Base-by-base conservation (phyloP, 139 green algal genomes). In the Microglena sp. region DNA sequence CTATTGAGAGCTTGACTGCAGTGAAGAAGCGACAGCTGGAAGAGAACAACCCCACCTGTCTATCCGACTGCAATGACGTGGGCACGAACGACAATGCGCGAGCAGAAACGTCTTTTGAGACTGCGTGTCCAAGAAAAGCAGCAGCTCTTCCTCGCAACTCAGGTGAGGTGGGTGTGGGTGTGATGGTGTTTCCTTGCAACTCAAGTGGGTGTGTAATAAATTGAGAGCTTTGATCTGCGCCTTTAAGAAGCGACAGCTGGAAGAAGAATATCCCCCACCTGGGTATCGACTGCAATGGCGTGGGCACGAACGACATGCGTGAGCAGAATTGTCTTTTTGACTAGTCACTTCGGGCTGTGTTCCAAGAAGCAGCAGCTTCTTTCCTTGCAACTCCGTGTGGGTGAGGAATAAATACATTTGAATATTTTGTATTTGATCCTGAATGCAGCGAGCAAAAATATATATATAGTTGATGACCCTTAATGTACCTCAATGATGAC, bases 61-160 rank as follows among this genome's bases (percentile, higher is more conserved):
- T 33, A 90, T 99, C n/a, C 24, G 94, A 99, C 81, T 98, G 92
- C 87, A 96, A 96, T 70, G 86, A 96, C 35, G 77, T 57, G 15
- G 94, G 94, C 46, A 99, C 94, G 21, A 92, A 92, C 56, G 94
- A 99, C 87, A n/a, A 99, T 99, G 94, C 80, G 81, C 34, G 75
- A 95, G 76, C 94, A 99, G 73, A n/a, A 90, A 93, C 67, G 94
- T 99, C 22, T 99, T 99, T 81, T 94, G 99, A 74, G 97, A 94
- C 21, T 76, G 97, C 27, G 87, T 94, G 56, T 64, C 91, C n/a
- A 99, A 99, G 82, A n/a, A n/a, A 90, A 90, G 81, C 92, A 99
- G 80, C 92, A 98, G 82, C 80, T 99, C n/a, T 88, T 64, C 56
- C 31, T 64, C 29, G 56, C 94, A 2, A 99, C 94, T 6, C 93